A percentile compares a stretch with the other conserved stretches of the same genome.
Conservation (phyloP, 2,329 filamentous ascomycete species). For the Colletotrichum simmondsii region DNA sequence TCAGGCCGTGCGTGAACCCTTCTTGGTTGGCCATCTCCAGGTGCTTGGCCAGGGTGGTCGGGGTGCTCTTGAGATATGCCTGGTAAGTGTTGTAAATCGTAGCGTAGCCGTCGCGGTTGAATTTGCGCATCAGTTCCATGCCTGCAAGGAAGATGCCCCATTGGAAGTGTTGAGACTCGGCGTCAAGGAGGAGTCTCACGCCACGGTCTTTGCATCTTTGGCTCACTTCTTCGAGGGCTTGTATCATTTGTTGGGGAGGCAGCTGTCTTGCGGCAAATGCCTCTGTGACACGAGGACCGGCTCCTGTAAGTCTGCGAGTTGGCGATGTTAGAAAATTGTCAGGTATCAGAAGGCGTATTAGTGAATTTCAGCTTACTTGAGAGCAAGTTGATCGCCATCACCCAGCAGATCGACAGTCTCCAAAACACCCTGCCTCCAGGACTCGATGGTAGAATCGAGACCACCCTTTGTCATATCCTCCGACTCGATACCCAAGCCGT, state of each 20-base stretch:
- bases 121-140: conserved; percentile 77
- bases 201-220: conserved; percentile 74
- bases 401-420: conserved; percentile 79
- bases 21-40: conserved; percentile 67
- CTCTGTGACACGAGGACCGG: conserved; percentile 79
- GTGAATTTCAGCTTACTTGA: conserved; percentile 60
- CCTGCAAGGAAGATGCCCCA: conserved; percentile 85
- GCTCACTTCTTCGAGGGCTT: conserved; percentile 82
- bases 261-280: conserved; percentile 71
- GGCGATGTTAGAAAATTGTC: background rate
- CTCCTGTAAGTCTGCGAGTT: conserved; percentile 76
- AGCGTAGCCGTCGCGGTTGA: conserved; percentile 73
- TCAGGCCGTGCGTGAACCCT: conserved; percentile 76
- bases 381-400: conserved; percentile 70
- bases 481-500: conserved; percentile 55
- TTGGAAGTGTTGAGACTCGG: conserved; percentile 84
- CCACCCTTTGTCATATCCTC: conserved; percentile 58
- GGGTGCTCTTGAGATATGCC: conserved; percentile 76
- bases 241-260: conserved; percentile 72
- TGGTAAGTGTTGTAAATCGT: conserved; percentile 86
- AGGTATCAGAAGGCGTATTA: background rate
- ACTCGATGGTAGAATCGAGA: conserved; percentile 67
- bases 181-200: conserved; percentile 83
- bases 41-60: conserved; percentile 67
- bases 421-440: conserved; percentile 80